Base-by-base conservation (phyloP, 495 filamentous ascomycete species). In the Monascus purpureus region DNA sequence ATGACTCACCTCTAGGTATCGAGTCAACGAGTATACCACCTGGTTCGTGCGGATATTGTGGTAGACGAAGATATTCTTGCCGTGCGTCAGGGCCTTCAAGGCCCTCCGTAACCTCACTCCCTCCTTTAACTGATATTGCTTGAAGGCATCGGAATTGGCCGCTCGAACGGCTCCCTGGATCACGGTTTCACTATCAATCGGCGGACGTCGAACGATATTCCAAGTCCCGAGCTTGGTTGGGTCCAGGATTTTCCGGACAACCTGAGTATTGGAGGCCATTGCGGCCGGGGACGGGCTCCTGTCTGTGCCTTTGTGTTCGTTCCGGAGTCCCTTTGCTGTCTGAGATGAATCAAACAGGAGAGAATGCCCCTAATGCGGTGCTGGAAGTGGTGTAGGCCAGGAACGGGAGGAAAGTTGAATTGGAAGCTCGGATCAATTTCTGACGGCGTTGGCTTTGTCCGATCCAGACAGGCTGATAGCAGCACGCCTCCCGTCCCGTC, bases 41-140 rank as follows among this genome's bases (percentile, higher is more conserved):
- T 88, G 76, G 32, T 85, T 82, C 22, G 78, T 80, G 37, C 76
- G 64, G 36, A 86, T 65, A 54, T 97, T 77, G 52, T 70, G 70
- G 59, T 79, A 93, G 50, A 83, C 66, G 59, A 73, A 97, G 58
- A 97, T 80, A 47, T 81, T 65, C 53, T 61, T 75, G 56, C 73
- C 79, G 51, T 70, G 62, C 24, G 63, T 52, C 37, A 63, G 35
- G 30, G 57, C 47, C 32, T 63, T 57, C 45, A 67, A 41, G 32
- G 62, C 62, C 54, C 62, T 64, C 29, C 52, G 49, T 51, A 67
- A 47, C 47, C 60, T 52, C 31, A 50, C 46, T 13, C 50, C 50
- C 38, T 67, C 59, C 23, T 53, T 52, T 11, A 28, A 42, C 40
- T 50, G 46, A 27, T 57, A 44, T 35, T 45, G 39, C 45, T 52